Base-by-base conservation (phyloP, 306 rosid genomes). In the Pachyrhizus erosus region DNA sequence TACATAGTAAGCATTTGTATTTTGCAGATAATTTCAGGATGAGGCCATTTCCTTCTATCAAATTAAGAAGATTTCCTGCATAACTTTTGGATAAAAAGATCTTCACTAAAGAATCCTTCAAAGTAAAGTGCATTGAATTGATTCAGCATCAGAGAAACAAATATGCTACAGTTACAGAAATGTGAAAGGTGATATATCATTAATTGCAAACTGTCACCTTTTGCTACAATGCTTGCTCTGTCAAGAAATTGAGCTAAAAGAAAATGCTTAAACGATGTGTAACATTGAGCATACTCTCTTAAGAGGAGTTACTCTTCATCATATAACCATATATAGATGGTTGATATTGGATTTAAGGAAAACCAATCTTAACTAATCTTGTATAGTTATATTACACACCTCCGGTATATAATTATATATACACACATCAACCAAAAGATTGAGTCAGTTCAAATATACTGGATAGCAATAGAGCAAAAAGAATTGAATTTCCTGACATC, bases 181-280 rank as follows among this genome's bases (percentile, higher is more conserved):
- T 33, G 15, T 29, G 45, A 64, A 60, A 42, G 34, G 42, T 62
- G 73, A 29, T n/a, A 69, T 69, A 75, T 29, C 48, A 51, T 21
- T 65, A 42, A 68, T 29, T 62, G 9, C 60, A 79, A 49, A 33
- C 51, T 58, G 24, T 52, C 39, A 39, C 48, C 21, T 29, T 77
- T 72, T 54, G 76, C 65, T 68, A 76, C 81, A 82, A 37, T 66
- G 75, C 65, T 75, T 65, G 68, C 81, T 20, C 37, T 45, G 8
- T 49, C 23, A 54, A 77, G 49, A 65, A 68, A 42, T 18, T 20
- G 73, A 46, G 52, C 57, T 23, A 62, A 73, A 49, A 52, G n/a
- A 52, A 24, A 73, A 23, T 14, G 3, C 14, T 62, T 7, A 62
- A 33, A 64, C 17, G 17, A 9, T 18, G 39, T n/a, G 14, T 67